phyloP scores from a whole-genome alignment of 768 basidiomycete species.

The Amanita exitialis region DNA sequence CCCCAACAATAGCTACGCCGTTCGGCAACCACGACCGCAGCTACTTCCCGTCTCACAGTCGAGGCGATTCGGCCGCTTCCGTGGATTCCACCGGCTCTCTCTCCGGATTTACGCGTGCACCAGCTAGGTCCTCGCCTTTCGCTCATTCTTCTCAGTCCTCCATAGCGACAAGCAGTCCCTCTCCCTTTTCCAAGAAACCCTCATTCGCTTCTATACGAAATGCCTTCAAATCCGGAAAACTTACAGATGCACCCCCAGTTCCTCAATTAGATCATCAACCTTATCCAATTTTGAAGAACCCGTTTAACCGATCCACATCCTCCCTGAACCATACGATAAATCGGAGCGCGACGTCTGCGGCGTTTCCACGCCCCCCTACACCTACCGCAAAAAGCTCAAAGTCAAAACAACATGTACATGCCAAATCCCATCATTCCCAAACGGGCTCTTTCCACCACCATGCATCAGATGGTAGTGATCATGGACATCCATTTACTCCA shows the following conservation, averaged over 20 bases:
- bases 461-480: constrained; percentile 60
- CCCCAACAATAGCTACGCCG: constrained; percentile 46
- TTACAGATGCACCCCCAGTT: constrained; percentile 62
- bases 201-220: constrained; percentile 84
- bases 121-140: constrained; percentile 43
- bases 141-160: constrained; percentile 68
- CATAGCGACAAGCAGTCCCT: constrained; percentile 43
- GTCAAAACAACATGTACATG: constrained; percentile 45
- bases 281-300: constrained; percentile 69
- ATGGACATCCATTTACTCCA: constrained; percentile 36
- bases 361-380: constrained; percentile 50
- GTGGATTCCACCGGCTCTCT: constrained; percentile 65
- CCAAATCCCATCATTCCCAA: constrained; percentile 72
- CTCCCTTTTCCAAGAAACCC: constrained; percentile 61
- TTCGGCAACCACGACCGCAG: constrained; percentile 40
- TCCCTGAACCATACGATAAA: constrained; percentile 45
- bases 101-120: constrained; percentile 45
- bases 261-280: constrained; percentile 58
- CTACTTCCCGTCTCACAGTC: constrained; percentile 60
- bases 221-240: constrained; percentile 69
- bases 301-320: constrained; percentile 75
- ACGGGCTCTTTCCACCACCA: constrained; percentile 63
- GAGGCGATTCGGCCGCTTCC: constrained; percentile 73
- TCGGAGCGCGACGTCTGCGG: constrained; percentile 34
- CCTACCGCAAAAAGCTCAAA: constrained; percentile 42